Evolutionary conservation across 2,329 filamentous ascomycete genomes (phyloP).

Genomic region (Fusarium chuoi): DNA sequence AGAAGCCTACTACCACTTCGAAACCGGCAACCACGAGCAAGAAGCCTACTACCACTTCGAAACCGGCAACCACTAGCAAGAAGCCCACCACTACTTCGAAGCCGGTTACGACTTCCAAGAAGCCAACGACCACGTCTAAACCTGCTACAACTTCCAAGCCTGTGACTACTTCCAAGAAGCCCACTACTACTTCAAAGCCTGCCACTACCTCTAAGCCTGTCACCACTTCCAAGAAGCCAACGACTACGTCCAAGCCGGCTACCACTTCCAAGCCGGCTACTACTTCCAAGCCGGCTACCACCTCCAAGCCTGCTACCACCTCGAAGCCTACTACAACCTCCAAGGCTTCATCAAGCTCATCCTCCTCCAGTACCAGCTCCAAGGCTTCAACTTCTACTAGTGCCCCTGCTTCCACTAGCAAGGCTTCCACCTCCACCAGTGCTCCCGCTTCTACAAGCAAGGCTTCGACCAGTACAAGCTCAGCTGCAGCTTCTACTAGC

Average conservation of each 20-base stretch:
- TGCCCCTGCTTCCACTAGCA: not conserved
- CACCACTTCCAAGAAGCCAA: not conserved
- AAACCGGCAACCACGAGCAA: not conserved
- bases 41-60: not conserved
- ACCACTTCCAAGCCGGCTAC: rapidly evolving
- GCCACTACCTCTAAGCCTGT: rapidly evolving
- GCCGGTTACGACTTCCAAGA: not conserved
- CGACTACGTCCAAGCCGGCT: not conserved
- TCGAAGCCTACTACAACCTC: not conserved
- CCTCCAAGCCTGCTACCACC: not conserved
- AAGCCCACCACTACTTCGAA: not conserved
- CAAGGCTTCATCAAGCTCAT: not conserved
- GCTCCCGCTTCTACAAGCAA: not conserved
- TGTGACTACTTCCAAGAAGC: not conserved
- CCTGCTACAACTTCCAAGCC: not conserved
- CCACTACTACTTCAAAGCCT: too few species aligned
- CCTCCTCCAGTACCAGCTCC: not conserved
- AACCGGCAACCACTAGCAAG: not conserved
- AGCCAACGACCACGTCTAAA: not conserved
- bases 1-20: not conserved
- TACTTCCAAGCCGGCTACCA: not conserved
- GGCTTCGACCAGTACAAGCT: not conserved
- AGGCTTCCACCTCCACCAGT: not conserved
- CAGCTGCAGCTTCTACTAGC: not conserved
- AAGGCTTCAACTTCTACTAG: not conserved